Percentiles rank a stretch among this genome's conserved stretches.
Conservation (phyloP, 768 basidiomycete genomes). For the Tulasnella sp. region DNA sequence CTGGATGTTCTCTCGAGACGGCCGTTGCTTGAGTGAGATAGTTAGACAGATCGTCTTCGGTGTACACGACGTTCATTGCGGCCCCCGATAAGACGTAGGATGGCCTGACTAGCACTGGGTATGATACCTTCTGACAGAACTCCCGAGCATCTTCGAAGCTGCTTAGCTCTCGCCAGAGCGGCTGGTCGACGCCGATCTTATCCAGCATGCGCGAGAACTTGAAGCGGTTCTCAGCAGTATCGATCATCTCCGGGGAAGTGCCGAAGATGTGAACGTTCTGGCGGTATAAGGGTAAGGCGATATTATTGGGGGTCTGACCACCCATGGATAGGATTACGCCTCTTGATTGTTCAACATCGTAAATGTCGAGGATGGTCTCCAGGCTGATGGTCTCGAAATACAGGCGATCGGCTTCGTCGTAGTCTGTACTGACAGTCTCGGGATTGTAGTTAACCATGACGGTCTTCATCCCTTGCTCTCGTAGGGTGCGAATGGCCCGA, state of each 20-base stretch:
- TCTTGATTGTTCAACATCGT: slow-evolving; percentile 76
- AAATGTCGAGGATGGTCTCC: slow-evolving; percentile 94
- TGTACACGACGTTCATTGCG: slow-evolving; percentile 99
- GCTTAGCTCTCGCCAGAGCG: slow-evolving; percentile 91
- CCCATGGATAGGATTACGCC: slow-evolving; percentile 98
- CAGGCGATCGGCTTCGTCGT: slow-evolving; percentile 94
- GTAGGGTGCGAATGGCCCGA: slow-evolving; percentile 88
- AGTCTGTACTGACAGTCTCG: slow-evolving; percentile 97
- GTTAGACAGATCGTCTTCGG: slow-evolving; percentile 76
- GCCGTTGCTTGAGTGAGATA: slow-evolving; percentile 93
- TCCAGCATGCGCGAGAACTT: slow-evolving; percentile 98
- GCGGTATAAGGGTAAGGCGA: slow-evolving; percentile 87
- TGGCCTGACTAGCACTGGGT: slow-evolving; percentile 91
- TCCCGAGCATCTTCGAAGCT: slow-evolving; percentile 74
- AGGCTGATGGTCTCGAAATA: slow-evolving; percentile 99
- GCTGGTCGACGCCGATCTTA: slow-evolving; percentile 98
- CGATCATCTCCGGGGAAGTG: slow-evolving; percentile 98
- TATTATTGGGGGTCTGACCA: slow-evolving; percentile 98
- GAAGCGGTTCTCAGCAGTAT: slow-evolving; percentile 97
- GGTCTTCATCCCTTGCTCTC: slow-evolving; percentile 87
- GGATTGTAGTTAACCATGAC: slow-evolving; percentile 99
- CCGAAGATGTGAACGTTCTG: slow-evolving; percentile 98
- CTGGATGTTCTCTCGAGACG: slow-evolving; percentile 91
- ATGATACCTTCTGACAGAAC: slow-evolving; percentile 90
- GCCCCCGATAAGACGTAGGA: slow-evolving; percentile 99